Evolutionary conservation across 495 filamentous ascomycete genomes (phyloP), one percentile per base, ranked within the genome.

Genomic region (Neurospora tetraspora): DNA sequence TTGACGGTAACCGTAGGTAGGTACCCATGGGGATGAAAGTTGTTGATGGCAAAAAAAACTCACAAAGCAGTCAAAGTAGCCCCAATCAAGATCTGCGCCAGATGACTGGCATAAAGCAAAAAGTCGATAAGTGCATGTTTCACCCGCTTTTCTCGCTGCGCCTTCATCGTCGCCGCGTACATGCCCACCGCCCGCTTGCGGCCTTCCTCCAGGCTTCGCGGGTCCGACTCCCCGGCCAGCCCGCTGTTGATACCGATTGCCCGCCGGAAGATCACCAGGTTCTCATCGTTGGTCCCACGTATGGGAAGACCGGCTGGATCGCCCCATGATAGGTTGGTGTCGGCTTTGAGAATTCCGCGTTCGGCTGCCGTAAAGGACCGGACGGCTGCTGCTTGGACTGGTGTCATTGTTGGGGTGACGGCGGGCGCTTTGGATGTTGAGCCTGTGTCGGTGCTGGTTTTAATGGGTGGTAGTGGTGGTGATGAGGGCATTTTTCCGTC

Each of bases 71-170:
- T 86, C 70, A 86, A 76, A 4, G 81, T 79, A 1, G 85, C 85
- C 4, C 83, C 83, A 71, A 85, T 79, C 45, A 85, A 77, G 69
- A 86, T 82, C 75, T 86, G 85, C 14, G 77, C 71, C 71, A 86
- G 72, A 73, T 83, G 77, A 42, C 75, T 75, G 10, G 77, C 39
- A 71, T 83, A 84, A 20, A 84, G 76, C n/a, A 85, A 76, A 0
- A 77, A 61, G 4, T 71, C 72, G 34, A 83, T 73, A 0, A 80
- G 39, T 0, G 71, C 71, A 71, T 80, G 77, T 45, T 77, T 74
- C 14, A 78, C 8, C 1, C 39, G 61, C 70, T 82, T 82, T 38
- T 40, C 70, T 23, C 70, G 71, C 75, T 83, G 81, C 27, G 75
- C 73, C n/a, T 68, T 8, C 42, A 84, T 73, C 2, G 79, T 76